These are phyloP conservation scores for Leccinum fuscescens DNA, from an alignment of 1,284 basidiomycete genomes.

Conservation along the genomic window DNA sequence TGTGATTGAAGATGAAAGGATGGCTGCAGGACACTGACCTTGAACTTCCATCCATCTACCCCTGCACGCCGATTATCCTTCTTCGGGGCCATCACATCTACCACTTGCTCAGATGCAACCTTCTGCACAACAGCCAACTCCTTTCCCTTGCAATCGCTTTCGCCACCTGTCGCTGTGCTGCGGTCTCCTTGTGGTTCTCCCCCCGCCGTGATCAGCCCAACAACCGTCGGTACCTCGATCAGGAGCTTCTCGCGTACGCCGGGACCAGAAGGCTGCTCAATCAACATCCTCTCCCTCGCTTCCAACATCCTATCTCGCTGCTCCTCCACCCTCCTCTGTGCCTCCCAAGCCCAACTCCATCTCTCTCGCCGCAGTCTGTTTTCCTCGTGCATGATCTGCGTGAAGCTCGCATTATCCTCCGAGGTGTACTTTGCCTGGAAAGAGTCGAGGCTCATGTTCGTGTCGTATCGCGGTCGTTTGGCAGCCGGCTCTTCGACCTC, in stretches of 20 bases:
- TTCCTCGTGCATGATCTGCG: slow-evolving; percentile 85
- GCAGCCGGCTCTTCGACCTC: slow-evolving; percentile 38
- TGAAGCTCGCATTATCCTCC: slow-evolving; percentile 94
- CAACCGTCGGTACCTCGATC: slow-evolving; percentile 57
- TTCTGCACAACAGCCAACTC: slow-evolving; percentile 21
- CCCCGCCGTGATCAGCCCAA: slow-evolving; percentile 53
- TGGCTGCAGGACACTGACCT: slow-evolving; percentile 47
- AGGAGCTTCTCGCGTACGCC: slow-evolving; percentile 66
- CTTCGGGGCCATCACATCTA: slow-evolving; percentile 73
- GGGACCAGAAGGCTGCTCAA: slow-evolving; percentile 59
- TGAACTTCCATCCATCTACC: slow-evolving; percentile 87
- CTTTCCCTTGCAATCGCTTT: slow-evolving; percentile 32
- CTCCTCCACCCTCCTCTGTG: slow-evolving; percentile 74
- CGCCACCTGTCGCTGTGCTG: slow-evolving; percentile 19
- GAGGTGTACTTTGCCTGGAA: slow-evolving; percentile 92
- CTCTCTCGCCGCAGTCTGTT: slow-evolving; percentile 75
- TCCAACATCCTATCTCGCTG: slow-evolving; percentile 63
- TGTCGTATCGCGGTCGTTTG: slow-evolving; percentile 61
- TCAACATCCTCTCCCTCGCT: slow-evolving; percentile 61
- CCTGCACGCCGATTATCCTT: slow-evolving; percentile 68
- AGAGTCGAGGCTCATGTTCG: slow-evolving; percentile 66
- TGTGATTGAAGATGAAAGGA: slow-evolving; percentile 3
- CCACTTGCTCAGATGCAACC: slow-evolving; percentile 31
- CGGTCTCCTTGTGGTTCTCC: slow-evolving; percentile 28
- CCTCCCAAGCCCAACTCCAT: slow-evolving; percentile 90